These are phyloP conservation scores for Rhizophora mangle DNA, from an alignment of 345 rosid species.

Conservation along the genomic window DNA sequence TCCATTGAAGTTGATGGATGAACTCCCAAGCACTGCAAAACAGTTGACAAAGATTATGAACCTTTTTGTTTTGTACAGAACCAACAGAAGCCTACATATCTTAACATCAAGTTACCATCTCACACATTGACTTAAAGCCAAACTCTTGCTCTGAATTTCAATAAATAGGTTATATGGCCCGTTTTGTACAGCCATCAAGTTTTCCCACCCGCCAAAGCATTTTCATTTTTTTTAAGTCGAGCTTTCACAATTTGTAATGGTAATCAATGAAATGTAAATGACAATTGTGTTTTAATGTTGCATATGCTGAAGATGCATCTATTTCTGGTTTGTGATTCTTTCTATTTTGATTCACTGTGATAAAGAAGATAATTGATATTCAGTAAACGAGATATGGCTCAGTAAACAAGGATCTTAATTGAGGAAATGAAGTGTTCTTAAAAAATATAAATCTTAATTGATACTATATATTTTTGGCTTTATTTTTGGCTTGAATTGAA, in stretches of 20 bases:
- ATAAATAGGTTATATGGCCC: conserved; percentile 21
- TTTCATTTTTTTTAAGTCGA: not conserved
- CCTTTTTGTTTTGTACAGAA: conserved; percentile 16
- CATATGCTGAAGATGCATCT: not conserved
- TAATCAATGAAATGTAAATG: conserved; percentile 10
- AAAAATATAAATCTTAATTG: not conserved
- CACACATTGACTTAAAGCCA: conserved; percentile 14
- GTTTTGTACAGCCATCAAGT: conserved; percentile 37
- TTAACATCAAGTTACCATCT: conserved; percentile 18
- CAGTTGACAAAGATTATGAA: not conserved
- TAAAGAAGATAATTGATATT: no score
- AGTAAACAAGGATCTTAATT: not conserved
- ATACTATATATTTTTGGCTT: no score
- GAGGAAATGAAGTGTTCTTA: no score
- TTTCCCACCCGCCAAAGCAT: conserved; percentile 1
- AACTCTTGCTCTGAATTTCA: conserved; percentile 13
- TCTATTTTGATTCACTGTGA: no score
- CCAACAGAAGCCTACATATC: conserved; percentile 14
- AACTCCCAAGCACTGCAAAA: conserved; percentile 15
- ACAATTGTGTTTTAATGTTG: not conserved
- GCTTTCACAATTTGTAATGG: conserved; percentile 5
- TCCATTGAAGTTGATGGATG: not conserved
- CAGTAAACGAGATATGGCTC: not conserved
- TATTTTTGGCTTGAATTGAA: no score
- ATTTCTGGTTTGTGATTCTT: no score